Evolutionary conservation across 768 basidiomycete species (phyloP), one percentile per base, ranked within the genome.

Genomic region (Xerocomellus chrysenteron): DNA sequence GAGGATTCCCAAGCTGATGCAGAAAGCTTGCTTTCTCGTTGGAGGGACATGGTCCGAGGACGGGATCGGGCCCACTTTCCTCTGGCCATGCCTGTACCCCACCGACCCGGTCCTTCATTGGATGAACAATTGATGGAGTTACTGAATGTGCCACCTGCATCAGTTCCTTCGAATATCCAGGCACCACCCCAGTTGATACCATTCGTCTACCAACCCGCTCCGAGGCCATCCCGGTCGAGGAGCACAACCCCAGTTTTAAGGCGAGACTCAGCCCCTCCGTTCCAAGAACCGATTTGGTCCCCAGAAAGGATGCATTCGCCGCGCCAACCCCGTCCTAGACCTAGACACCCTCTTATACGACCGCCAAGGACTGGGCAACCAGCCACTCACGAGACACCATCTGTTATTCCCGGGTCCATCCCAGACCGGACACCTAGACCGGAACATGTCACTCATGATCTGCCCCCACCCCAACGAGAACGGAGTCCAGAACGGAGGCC

Each of bases 111-210:
- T 9, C 80, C 75, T 5, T 81, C 86, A 0, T 72, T 89, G 37
- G 81, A 82, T 10, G 79, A 86, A 48, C 80, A 83, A 51, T 68
- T 90, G 5, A 80, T 84, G 55, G 83, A 85, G 9, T 77, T 89
- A 35, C 62, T 90, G 28, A 78, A 80, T n/a, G 66, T 82, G 12
- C 76, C 74, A 10, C 73, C 76, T 16, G 70, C 73, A 21, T 68
- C 75, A 1, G 69, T 76, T 6, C 74, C 74, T 16, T 70, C 73
- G 8, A 71, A 73, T 14, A 74, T 80, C 16, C 74, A 79, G 46
- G 72, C 69, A 2, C 80, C 86, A 13, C 86, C 87, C 0, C 69
- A 75, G 5, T 64, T 88, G 6, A 74, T 80, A 0, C 82, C 82
- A 0, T 80, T 88, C 52, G 68, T 71, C 13, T 86, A 83, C 62